These are phyloP conservation scores for Paecilomyces variotii DNA, from an alignment of 2,329 filamentous ascomycete genomes.

Conservation along the genomic window DNA sequence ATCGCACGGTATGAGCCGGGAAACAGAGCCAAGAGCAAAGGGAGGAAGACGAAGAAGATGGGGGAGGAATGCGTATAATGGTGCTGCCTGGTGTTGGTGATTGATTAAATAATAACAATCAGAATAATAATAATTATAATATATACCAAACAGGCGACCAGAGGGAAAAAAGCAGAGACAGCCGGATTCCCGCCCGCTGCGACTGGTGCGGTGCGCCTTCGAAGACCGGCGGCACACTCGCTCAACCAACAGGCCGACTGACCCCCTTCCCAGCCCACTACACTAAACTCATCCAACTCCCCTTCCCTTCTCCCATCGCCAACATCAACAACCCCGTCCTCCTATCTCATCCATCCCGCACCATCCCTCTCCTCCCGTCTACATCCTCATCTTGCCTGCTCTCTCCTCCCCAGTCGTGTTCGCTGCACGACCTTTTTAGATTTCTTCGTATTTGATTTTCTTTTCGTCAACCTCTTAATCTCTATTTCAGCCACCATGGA, in stretches of 20 bases:
- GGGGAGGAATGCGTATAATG: not conserved
- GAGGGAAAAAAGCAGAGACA: not conserved
- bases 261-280: slow-evolving; percentile 3
- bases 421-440: slow-evolving; percentile 21
- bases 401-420: slow-evolving; percentile 26
- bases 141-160: no score
- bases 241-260: slow-evolving; percentile 5
- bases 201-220: not conserved
- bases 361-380: slow-evolving; percentile 23
- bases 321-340: slow-evolving; percentile 18
- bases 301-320: slow-evolving; percentile 13
- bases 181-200: not conserved
- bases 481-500: slow-evolving; percentile 50
- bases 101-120: no score
- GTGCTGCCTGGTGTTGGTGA: not conserved
- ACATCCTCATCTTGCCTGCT: slow-evolving; percentile 29
- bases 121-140: no score
- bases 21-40: no score
- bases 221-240: not conserved
- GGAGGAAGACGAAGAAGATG: not conserved
- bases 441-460: slow-evolving; percentile 29
- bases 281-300: slow-evolving; percentile 10
- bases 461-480: slow-evolving; percentile 11
- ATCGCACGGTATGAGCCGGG: slow-evolving; percentile 1
- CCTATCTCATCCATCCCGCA: slow-evolving; percentile 11